phyloP scores from a whole-genome alignment of 2,329 filamentous ascomycete genomes.

The Fusarium sp. region DNA sequence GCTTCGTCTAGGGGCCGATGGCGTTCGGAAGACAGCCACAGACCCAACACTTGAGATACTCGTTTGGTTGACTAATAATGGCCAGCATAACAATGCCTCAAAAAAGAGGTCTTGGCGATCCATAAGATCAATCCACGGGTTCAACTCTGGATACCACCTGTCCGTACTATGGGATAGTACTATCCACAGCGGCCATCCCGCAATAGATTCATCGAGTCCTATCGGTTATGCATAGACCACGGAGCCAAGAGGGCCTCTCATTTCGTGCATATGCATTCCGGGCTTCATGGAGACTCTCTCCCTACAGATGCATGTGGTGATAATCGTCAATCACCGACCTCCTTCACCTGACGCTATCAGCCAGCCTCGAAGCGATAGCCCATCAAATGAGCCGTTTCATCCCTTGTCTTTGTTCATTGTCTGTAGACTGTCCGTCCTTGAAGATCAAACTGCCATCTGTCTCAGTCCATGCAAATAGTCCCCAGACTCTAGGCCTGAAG shows the following conservation, averaged over 20 bases:
- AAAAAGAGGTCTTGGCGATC: constrained; percentile 18
- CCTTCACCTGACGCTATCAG: constrained; percentile 36
- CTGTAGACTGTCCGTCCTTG: not conserved
- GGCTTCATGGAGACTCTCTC: constrained; percentile 12
- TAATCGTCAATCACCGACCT: constrained; percentile 25
- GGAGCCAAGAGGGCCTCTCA: constrained; percentile 4
- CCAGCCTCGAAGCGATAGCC: constrained; percentile 15
- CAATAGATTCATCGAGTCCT: constrained; percentile 14
- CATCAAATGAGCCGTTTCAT: constrained; percentile 27
- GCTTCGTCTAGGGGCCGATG: constrained; percentile 29
- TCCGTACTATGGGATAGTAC: not conserved
- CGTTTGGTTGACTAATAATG: not conserved
- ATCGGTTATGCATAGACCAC: not conserved
- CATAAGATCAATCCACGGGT: not conserved
- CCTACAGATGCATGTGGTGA: constrained; percentile 23
- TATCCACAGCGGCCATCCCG: constrained; percentile 13
- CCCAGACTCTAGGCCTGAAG: constrained; percentile 1
- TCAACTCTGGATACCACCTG: not conserved
- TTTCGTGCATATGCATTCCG: constrained; percentile 25
- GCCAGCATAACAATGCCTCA: constrained; percentile 2
- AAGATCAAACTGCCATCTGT: constrained; percentile 31
- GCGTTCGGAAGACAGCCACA: constrained; percentile 32
- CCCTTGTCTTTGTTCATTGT: constrained; percentile 6
- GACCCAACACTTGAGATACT: not conserved
- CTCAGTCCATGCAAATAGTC: constrained; percentile 30